Base-by-base conservation (phyloP, 2,329 filamentous ascomycete species). In the Ambrosiella cleistominuta region DNA sequence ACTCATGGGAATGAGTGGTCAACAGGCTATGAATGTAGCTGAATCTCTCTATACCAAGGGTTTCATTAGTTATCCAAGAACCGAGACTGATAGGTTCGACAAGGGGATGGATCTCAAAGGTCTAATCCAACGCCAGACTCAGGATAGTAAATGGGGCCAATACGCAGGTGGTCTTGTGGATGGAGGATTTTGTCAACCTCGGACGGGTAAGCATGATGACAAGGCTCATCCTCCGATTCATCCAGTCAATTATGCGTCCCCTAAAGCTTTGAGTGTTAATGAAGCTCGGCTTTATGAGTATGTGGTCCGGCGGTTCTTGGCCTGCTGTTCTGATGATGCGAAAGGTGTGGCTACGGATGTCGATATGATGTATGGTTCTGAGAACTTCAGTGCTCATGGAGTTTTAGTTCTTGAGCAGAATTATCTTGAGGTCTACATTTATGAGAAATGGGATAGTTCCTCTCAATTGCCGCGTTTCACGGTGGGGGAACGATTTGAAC, bases 151-250 rank as follows among this genome's bases (percentile, higher is more conserved):
- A 62, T 98, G 91, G 93, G 89, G 89, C 0, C 67, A 71, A 17
- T 95, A 90, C 68, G 89, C 91, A 3, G 85, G 85, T 67, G 75
- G 75, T 15, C 76, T 97, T 8, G 72, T 86, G 37, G 76, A 85
- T 62, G 88, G 88, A 2, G 83, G 75, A 7, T 97, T 95, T 68
- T 80, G 81, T 52, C 83, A 86, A 63, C 93, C 93, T 15, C 82
- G 91, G 47, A 79, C 84, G 63, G 93, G 93, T 3, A 79, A 82
- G 57, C 82, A 97, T 68, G 95, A 98, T 68, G 93, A 98, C 69
- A 93, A 95, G 69, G 93, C 93, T 0, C 93, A 98, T 70, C 93
- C 93, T 35, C 93, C 93, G 0, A 98, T 98, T 61, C 93, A 98
- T 65, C 93, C 93, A 0, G 85, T 98, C 61, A 86, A 86, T n/a